phyloP scores from a whole-genome alignment of 2,329 filamentous ascomycete species.

The Neofusicoccum sp. region DNA sequence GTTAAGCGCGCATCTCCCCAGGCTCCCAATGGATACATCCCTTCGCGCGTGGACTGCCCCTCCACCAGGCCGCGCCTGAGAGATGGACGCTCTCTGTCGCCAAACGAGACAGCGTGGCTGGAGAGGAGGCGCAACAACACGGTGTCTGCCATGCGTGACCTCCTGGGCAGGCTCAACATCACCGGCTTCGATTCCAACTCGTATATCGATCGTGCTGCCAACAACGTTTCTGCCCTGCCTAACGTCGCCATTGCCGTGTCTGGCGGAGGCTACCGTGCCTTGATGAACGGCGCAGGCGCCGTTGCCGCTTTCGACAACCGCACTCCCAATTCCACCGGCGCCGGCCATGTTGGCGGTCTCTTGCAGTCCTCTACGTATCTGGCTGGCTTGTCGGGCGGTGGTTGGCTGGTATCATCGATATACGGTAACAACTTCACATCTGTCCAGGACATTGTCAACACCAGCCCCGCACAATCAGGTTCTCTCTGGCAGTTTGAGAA shows the following conservation, averaged over 20 bases:
- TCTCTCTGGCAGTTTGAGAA: slow-evolving; percentile 63
- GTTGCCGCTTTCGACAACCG: slow-evolving; percentile 76
- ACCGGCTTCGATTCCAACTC: slow-evolving; percentile 70
- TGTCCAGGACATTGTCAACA: slow-evolving; percentile 55
- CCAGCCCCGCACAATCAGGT: slow-evolving; percentile 39
- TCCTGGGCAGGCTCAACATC: slow-evolving; percentile 71
- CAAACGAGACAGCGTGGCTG: slow-evolving; percentile 73
- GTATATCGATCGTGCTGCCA: slow-evolving; percentile 64
- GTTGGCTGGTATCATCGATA: slow-evolving; percentile 81
- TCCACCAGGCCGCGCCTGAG: slow-evolving; percentile 67
- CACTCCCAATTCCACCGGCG: slow-evolving; percentile 58
- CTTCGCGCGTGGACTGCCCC: slow-evolving; percentile 67
- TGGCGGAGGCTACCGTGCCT: slow-evolving; percentile 82
- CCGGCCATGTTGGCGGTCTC: slow-evolving; percentile 74
- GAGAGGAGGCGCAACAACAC: slow-evolving; percentile 69
- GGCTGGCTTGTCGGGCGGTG: slow-evolving; percentile 75
- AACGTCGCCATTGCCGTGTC: slow-evolving; percentile 77
- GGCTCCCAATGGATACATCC: slow-evolving; percentile 69
- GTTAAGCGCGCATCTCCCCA: slow-evolving; percentile 50
- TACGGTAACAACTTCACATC: slow-evolving; percentile 76
- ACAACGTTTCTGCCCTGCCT: slow-evolving; percentile 58
- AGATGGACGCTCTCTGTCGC: slow-evolving; percentile 60
- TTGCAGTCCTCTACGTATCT: slow-evolving; percentile 80
- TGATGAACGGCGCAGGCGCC: slow-evolving; percentile 79
- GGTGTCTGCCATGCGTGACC: slow-evolving; percentile 68